Conservation (phyloP, 2,329 filamentous ascomycete species). For the Phialophora verrucosa region DNA sequence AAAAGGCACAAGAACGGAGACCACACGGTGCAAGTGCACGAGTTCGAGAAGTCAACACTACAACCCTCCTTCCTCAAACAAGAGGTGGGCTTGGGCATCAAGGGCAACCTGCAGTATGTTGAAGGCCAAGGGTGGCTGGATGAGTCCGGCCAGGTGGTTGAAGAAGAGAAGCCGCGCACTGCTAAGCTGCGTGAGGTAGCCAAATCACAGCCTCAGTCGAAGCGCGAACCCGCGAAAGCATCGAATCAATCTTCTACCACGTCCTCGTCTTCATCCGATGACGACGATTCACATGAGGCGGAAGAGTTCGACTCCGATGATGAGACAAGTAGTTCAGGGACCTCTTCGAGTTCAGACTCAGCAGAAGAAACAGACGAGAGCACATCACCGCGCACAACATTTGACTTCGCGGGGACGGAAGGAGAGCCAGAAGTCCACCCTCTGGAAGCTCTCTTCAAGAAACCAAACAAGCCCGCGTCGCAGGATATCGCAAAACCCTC, state of each 20-base stretch:
- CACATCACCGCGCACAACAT: slow-evolving; percentile 30
- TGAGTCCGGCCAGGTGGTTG: slow-evolving; percentile 74
- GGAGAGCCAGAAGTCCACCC: slow-evolving; percentile 74
- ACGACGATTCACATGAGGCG: slow-evolving; percentile 41
- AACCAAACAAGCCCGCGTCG: slow-evolving; percentile 55
- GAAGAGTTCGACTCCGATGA: slow-evolving; percentile 44
- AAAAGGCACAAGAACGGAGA: slow-evolving; percentile 64
- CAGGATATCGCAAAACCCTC: slow-evolving; percentile 45
- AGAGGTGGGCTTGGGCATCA: slow-evolving; percentile 51
- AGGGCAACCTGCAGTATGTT: slow-evolving; percentile 69
- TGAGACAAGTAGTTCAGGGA: slow-evolving; percentile 40
- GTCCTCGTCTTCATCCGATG: slow-evolving; percentile 41
- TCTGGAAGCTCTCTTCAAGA: slow-evolving; percentile 90
- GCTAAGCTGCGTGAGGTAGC: slow-evolving; percentile 29
- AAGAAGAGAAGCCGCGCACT: slow-evolving; percentile 47
- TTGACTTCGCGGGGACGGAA: slow-evolving; percentile 20
- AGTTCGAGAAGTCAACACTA: slow-evolving; percentile 84
- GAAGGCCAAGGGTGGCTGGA: slow-evolving; percentile 91
- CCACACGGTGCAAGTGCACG: slow-evolving; percentile 82
- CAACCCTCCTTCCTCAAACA: slow-evolving; percentile 80
- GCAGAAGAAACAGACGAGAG: slow-evolving; percentile 28
- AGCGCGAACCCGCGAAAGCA: neutral
- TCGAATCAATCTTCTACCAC: neutral
- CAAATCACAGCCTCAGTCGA: slow-evolving; percentile 38
- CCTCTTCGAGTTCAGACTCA: slow-evolving; percentile 34